Base-by-base conservation (phyloP, 129 eudicot genomes). In the Mikania micrantha region DNA sequence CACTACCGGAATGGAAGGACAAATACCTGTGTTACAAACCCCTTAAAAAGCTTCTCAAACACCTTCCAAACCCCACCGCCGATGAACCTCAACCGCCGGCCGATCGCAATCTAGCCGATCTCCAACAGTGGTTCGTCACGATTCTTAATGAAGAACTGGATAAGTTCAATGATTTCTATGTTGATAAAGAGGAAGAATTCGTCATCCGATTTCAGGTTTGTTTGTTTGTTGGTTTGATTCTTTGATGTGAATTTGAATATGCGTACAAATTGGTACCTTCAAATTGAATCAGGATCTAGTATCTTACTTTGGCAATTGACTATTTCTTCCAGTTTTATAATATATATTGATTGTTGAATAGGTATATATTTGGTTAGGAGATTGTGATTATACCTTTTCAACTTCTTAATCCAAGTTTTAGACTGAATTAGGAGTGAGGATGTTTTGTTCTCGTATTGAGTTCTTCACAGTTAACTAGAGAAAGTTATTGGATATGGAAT, bases 1-100 rank as follows among this genome's bases (percentile, higher is more conserved):
- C 96, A 59, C 83, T 93, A 47, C 98, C 98, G 1, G 98, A 86
- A 67, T 93, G 98, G 98, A 88, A 87, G 47, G 98, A 92, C 85
- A 80, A 88, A 66, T 92, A 85, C 72, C 59, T 92, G 71, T 88
- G 89, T 41, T 92, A 92, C 90, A 92, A 92, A 75, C 84, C 83
- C 63, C 83, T 92, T 53, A 92, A 92, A 66, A 92, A 92, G 42
- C 88, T 91, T 41, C 90, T 91, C 39, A 91, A 91, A 63, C 64
- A 39, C 75, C 75, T 76, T 20, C 80, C 70, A 3, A 76, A 78
- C 22, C 90, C 88, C 28, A 40, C 77, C 60, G 49, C 82, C 42
- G 77, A 48, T 12, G 13, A 45, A 9, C 47, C 60, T 20, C 70
- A 61, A 9, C 77, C 54, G 4, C 74, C 64, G 2, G 21, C 73